A percentile compares a stretch with the other conserved stretches of the same genome.
Evolutionary conservation across 192 early-diverging fungal genomes (phyloP).

Genomic region (Backusella circina): DNA sequence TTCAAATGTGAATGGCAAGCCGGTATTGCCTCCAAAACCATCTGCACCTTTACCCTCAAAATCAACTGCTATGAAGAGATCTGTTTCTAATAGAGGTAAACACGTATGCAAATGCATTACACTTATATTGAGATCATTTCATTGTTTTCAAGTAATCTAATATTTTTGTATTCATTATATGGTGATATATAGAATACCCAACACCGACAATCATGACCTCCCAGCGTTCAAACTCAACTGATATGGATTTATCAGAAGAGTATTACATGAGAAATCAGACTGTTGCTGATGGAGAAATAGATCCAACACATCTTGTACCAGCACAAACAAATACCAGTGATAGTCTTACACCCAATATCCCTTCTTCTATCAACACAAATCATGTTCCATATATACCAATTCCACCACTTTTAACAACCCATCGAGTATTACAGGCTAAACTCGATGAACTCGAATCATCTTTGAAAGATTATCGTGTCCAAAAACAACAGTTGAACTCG

Average conservation of each 20-base stretch:
- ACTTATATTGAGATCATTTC: not conserved
- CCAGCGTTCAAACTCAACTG: constrained; percentile 19
- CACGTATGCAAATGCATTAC: not conserved
- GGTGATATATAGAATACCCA: not conserved
- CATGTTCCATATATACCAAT: constrained; percentile 51
- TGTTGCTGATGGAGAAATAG: constrained; percentile 25
- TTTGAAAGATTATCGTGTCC: constrained; percentile 30
- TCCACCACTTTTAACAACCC: constrained; percentile 45
- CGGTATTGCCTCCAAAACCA: constrained; percentile 16
- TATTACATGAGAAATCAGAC: not conserved
- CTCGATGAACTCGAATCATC: constrained; percentile 32
- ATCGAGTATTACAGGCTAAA: constrained; percentile 44
- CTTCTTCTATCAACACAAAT: constrained; percentile 38
- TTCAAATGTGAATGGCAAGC: constrained; percentile 1
- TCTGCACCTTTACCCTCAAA: not conserved
- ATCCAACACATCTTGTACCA: constrained; percentile 46
- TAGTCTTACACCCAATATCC: constrained; percentile 27
- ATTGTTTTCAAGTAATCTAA: too few relatives aligned
- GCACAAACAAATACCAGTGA: constrained; percentile 45
- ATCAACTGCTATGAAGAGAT: not conserved
- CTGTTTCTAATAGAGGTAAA: constrained; percentile 6
- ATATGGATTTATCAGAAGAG: not conserved
- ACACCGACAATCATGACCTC: constrained; percentile 12
- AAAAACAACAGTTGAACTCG: constrained; percentile 11
- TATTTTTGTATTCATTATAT: not conserved